Evolutionary conservation across 768 basidiomycete species (phyloP), one percentile per base, ranked within the genome.

Genomic region (Cyathus striatus): DNA sequence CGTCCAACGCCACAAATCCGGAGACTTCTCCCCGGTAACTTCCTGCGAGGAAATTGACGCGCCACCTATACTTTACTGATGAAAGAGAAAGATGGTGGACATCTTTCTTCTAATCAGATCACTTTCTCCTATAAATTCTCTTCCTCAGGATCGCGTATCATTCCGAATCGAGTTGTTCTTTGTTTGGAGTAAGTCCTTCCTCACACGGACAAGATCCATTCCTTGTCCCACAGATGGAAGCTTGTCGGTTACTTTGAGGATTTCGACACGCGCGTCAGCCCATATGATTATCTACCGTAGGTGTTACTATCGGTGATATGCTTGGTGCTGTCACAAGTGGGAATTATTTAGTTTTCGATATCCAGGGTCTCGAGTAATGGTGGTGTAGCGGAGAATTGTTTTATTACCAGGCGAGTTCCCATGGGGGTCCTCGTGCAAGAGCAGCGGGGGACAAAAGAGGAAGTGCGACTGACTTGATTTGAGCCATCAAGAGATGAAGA

Each of bases 1-100:
- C 69, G 68, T 72, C 57, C 55, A 50, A 66, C 68, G 68, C 66
- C 69, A 66, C 69, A 66, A 57, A 60, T 64, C 66, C 66, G 68
- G 65, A 56, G 52, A 60, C 56, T 57, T 49, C 51, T 49, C 47
- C 39, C 51, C 51, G 51, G 49, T 51, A 53, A 52, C 52, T 52
- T 30, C 33, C 44, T 50, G 49, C 47, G 55, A 49, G 50, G 54
- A 49, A 47, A 54, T 49, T 48, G 50, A 45, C 46, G 60, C 61
- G 59, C 63, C 61, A 58, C 57, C 55, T 55, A 56, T 49, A 50
- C n/a, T n/a, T n/a, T n/a, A n/a, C 50, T 46, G 49, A 46, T 43
- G 36, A 34, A 48, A 46, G 46, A 34, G 34, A 33, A 46, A 37
- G 44, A 38, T 40, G 17, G 41, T 38, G 26, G 39, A n/a, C 24